phyloP scores from a whole-genome alignment of 164 flowering plant species.

The Echeveria elegans region DNA sequence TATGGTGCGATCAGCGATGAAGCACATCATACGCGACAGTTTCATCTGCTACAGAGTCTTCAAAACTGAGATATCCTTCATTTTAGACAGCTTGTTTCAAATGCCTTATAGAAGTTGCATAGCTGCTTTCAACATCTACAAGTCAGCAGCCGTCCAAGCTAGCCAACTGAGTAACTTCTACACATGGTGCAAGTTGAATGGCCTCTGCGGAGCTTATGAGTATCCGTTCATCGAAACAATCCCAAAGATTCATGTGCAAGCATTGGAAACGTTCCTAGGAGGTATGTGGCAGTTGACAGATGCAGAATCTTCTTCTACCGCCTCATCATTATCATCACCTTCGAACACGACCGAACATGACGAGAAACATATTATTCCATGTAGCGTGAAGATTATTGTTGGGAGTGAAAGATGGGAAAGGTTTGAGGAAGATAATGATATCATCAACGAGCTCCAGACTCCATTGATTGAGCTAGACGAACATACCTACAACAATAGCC shows the following conservation, averaged over 20 bases:
- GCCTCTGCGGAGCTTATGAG: conserved; percentile 44
- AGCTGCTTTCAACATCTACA: conserved; percentile 38
- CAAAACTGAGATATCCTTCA: conserved; percentile 20
- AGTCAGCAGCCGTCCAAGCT: conserved; percentile 46
- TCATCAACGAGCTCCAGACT: conserved; percentile 12
- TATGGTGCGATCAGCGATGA: conserved; percentile 35
- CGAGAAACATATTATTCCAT: conserved; percentile 2
- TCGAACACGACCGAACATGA: conserved; percentile 19
- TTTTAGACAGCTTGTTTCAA: conserved; percentile 39
- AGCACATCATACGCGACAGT: conserved; percentile 46
- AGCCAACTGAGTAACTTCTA: conserved; percentile 33
- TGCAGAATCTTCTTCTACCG: conserved; percentile 23
- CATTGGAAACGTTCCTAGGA: conserved; percentile 39
- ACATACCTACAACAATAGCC: neutral
- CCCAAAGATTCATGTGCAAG: conserved; percentile 38
- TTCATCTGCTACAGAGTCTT: conserved; percentile 35
- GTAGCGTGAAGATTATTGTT: conserved; percentile 6
- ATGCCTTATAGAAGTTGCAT: conserved; percentile 35
- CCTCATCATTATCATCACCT: conserved; percentile 18
- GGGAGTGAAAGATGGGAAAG: conserved; percentile 23
- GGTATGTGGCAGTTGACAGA: conserved; percentile 52
- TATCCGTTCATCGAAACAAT: conserved; percentile 47
- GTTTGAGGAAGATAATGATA: conserved; percentile 13
- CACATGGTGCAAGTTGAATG: conserved; percentile 32
- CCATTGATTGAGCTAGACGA: conserved; percentile 24